Base-by-base conservation (phyloP, 257 asterid genomes). In the Solanum sitiens region DNA sequence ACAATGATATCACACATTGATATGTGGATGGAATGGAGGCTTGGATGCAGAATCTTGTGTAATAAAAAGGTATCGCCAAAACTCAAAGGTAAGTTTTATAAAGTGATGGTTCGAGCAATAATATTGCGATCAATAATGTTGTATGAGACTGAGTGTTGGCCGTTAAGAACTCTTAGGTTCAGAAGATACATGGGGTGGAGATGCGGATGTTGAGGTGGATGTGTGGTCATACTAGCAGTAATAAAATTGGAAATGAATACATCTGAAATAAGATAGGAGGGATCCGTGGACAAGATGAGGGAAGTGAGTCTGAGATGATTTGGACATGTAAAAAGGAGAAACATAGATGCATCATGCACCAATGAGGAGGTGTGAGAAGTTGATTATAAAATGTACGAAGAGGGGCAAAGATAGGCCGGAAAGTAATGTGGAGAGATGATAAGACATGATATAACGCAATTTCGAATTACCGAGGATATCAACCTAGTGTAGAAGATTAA, bases 401-500 rank as follows among this genome's bases (percentile, higher is more conserved):
- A 56, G n/a, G 20, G 11, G n/a, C n/a, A 18, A 56, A 56, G 2
- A 2, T 56, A 56, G 65, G n/a, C 0, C 65, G 65, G 4, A 56
- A 23, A 53, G 23, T 53, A 18, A 18, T 56, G 65, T 10, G 8
- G 11, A 18, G 11, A 56, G 25, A n/a, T 18, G 11, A 56, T 56
- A 56, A 56, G n/a, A 0, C n/a, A 56, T 18, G 11, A 18, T 18
- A 7, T 56, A 56, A 56, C 4, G 2, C 65, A 56, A 0, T 11
- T 56, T 56, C n/a, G 1, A 0, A 3, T 56, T 56, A 56, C n/a
- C 65, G 11, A 56, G 4, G 1, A 56, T 56, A 56, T 56, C n/a
- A 56, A 0, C 65, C n/a, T 56, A 18, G n/a, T n/a, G 65, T 18
- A 56, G n/a, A 18, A 1, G 1, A 4, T 18, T 18, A 56, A 56